Percentiles rank a stretch among this genome's conserved stretches.
These are phyloP conservation scores for Amanita brunnescens DNA, from an alignment of 768 basidiomycete genomes.

Conservation along the genomic window DNA sequence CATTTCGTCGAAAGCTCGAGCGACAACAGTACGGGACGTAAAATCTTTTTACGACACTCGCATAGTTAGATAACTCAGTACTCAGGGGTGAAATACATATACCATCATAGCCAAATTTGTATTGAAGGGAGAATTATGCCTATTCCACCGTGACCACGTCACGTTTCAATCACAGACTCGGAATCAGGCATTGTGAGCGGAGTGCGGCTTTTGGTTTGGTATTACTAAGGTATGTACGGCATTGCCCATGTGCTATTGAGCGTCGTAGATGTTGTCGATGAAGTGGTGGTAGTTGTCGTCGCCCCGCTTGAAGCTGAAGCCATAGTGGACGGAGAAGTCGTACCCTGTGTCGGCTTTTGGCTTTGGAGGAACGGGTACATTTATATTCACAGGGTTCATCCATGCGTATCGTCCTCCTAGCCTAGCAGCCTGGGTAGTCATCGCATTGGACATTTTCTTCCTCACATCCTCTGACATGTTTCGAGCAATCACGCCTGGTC, in stretches of 20 bases:
- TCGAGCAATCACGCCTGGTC: slow-evolving; percentile 82
- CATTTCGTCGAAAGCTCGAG: no score
- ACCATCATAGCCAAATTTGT: no score
- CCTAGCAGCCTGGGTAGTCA: slow-evolving; percentile 85
- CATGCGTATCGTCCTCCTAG: slow-evolving; percentile 71
- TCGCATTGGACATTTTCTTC: slow-evolving; percentile 88
- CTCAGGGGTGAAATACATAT: no score
- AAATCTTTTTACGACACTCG: no score
- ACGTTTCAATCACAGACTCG: slow-evolving; percentile 79
- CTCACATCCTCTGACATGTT: no score
- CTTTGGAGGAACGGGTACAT: no score
- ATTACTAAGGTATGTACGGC: slow-evolving; percentile 56
- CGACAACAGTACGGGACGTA: no score
- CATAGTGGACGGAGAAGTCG: slow-evolving; percentile 23
- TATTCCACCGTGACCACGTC: slow-evolving; percentile 79
- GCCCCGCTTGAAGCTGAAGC: slow-evolving; percentile 22
- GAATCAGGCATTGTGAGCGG: slow-evolving; percentile 70
- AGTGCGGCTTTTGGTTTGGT: slow-evolving; percentile 33
- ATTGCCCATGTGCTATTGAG: slow-evolving; percentile 47
- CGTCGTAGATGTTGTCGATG: slow-evolving; percentile 17
- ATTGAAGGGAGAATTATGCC: no score
- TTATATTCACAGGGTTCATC: no score
- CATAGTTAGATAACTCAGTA: no score
- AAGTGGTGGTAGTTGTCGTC: no score
- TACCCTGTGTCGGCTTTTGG: slow-evolving; percentile 25